phyloP scores from a whole-genome alignment of 805 yeast genomes.

The Candida oleophila region DNA sequence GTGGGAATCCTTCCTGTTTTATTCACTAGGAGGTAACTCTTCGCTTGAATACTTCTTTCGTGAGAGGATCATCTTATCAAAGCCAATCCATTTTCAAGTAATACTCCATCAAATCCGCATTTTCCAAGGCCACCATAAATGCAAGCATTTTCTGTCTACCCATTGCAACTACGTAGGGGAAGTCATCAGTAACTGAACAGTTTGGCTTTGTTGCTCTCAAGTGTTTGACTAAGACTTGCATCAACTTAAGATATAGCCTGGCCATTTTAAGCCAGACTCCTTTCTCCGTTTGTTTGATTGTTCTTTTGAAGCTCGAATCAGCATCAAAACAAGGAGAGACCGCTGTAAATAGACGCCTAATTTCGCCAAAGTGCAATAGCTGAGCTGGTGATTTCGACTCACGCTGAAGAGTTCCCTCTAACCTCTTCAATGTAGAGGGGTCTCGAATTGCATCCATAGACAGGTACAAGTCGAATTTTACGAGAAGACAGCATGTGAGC shows the following conservation, averaged over 20 bases:
- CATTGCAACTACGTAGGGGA: neutral
- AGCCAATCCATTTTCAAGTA: constrained; percentile 1
- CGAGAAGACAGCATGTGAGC: neutral
- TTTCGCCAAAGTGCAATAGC: too few species aligned
- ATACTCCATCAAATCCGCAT: neutral
- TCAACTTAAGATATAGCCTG: neutral
- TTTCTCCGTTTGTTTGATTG: neutral
- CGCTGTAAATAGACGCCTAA: neutral
- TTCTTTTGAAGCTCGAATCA: neutral
- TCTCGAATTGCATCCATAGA: neutral
- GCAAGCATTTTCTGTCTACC: neutral
- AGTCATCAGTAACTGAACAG: neutral
- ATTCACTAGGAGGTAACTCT: too few species aligned
- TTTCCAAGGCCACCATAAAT: neutral
- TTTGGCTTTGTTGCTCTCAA: neutral
- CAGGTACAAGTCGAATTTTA: neutral
- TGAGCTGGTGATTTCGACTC: too few species aligned
- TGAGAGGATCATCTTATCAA: too few species aligned
- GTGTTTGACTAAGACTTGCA: neutral
- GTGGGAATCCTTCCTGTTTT: too few species aligned
- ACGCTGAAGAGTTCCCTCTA: too few species aligned
- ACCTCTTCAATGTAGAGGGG: neutral
- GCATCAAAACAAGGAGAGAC: neutral
- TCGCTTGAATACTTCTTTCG: too few species aligned
- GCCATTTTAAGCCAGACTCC: neutral